Percentiles rank a stretch among this genome's conserved stretches.
phyloP scores from a whole-genome alignment of 306 rosid genomes.

The Fragaria nilgerrensis region DNA sequence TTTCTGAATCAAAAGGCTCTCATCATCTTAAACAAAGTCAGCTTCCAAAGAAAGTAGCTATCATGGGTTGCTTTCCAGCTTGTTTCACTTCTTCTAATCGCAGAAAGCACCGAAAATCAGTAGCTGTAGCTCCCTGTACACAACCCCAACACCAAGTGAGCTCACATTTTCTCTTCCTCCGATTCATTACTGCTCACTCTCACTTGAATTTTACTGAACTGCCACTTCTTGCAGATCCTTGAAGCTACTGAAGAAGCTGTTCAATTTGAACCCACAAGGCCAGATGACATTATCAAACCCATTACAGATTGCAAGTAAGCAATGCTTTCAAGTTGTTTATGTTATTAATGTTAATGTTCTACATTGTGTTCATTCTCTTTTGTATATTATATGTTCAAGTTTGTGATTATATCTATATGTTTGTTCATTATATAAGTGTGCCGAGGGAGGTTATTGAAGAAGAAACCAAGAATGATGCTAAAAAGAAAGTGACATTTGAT shows the following conservation, averaged over 20 bases:
- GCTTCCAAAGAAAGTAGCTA: conserved; percentile 18
- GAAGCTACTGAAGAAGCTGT: conserved; percentile 26
- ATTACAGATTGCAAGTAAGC: conserved; percentile 46
- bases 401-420: background rate
- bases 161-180: background rate
- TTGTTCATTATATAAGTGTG: conserved; percentile 2
- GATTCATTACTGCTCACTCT: background rate
- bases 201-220: background rate
- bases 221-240: conserved; percentile 21
- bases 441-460: conserved; percentile 42
- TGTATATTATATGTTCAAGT: background rate
- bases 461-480: conserved; percentile 20
- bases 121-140: conserved; percentile 12
- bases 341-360: background rate
- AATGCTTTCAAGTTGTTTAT: conserved; percentile 4
- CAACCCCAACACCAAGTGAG: conserved; percentile 29
- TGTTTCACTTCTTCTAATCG: conserved; percentile 26
- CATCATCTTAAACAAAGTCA: conserved; percentile 26
- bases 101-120: conserved; percentile 22
- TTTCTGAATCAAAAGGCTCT: conserved; percentile 22
- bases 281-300: conserved; percentile 17
- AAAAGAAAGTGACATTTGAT: conserved; percentile 29
- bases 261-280: conserved; percentile 23
- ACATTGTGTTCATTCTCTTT: background rate
- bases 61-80: conserved; percentile 46